phyloP scores from a whole-genome alignment of 169 alveolate genomes.

The Cryptosporidium muris region DNA sequence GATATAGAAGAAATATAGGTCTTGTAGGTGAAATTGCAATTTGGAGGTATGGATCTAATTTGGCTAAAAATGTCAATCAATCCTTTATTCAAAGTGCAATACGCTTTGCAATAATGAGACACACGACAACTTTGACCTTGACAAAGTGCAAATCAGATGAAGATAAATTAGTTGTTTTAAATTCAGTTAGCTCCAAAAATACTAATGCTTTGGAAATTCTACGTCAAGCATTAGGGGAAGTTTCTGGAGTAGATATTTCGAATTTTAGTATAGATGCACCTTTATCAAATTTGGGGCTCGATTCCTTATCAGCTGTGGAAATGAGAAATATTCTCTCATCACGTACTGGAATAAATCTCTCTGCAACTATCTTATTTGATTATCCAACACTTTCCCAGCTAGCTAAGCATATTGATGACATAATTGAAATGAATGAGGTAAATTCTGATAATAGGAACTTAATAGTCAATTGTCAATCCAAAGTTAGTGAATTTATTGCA shows the following conservation, averaged over 20 bases:
- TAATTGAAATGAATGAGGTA: neutral
- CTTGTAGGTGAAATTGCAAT: slow-evolving; percentile 51
- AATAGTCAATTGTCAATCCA: neutral
- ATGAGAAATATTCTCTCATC: slow-evolving; percentile 38
- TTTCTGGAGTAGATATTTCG: slow-evolving; percentile 18
- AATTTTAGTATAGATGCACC: slow-evolving; percentile 11
- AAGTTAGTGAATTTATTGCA: neutral
- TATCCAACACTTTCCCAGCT: slow-evolving; percentile 36
- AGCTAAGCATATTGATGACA: slow-evolving; percentile 10
- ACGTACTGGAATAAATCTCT: neutral
- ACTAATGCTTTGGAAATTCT: neutral
- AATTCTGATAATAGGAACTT: neutral
- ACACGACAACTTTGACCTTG: neutral
- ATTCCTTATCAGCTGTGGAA: slow-evolving; percentile 66
- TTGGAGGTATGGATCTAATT: slow-evolving; percentile 51
- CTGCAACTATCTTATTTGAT: slow-evolving; percentile 49
- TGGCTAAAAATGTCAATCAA: too few species aligned
- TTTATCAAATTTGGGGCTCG: slow-evolving; percentile 24
- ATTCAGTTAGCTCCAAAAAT: neutral
- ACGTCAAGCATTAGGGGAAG: slow-evolving; percentile 8
- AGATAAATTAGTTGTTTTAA: neutral
- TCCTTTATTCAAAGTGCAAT: slow-evolving; percentile 50
- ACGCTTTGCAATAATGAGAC: slow-evolving; percentile 19
- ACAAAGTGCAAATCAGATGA: neutral
- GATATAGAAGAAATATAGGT: slow-evolving; percentile 52